Percentiles rank a stretch among this genome's conserved stretches.
Conservation (phyloP, 176 grass and related monocot genomes). For the Oryza nivara region DNA sequence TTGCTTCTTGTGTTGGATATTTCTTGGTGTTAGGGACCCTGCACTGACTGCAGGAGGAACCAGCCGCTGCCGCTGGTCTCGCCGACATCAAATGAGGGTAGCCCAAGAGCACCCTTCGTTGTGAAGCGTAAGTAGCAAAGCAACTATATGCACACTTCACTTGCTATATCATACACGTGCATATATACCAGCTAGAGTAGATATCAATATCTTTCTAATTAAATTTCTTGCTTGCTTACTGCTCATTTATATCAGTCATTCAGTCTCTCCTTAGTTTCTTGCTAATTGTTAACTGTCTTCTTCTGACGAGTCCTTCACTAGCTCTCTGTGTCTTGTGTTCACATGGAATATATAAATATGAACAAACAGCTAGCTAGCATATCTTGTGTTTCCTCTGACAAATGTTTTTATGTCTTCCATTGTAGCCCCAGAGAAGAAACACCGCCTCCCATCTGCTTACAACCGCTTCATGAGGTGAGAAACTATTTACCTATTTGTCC, state of each 20-base stretch:
- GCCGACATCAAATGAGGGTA: slow-evolving; percentile 53
- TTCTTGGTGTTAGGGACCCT: slow-evolving; percentile 65
- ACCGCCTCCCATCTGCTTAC: slow-evolving; percentile 86
- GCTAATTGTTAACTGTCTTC: not conserved
- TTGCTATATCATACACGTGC: not conserved
- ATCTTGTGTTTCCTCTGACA: not conserved
- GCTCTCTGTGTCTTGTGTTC: not conserved
- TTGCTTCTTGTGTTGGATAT: slow-evolving; percentile 26
- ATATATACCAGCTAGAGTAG: not conserved
- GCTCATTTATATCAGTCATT: not conserved
- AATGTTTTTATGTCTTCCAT: slow-evolving; percentile 28
- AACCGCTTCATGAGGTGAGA: slow-evolving; percentile 91
- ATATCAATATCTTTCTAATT: slow-evolving; percentile 4
- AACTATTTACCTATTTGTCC: not conserved
- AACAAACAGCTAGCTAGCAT: not conserved
- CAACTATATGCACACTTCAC: not conserved
- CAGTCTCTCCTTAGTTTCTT: not conserved
- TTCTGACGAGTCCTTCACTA: not conserved
- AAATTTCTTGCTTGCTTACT: not conserved
- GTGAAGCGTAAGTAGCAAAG: slow-evolving; percentile 78
- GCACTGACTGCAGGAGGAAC: slow-evolving; percentile 78
- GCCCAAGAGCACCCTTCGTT: slow-evolving; percentile 67
- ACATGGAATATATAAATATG: not conserved
- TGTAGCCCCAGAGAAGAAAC: slow-evolving; percentile 93
- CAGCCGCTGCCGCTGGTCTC: slow-evolving; percentile 56